phyloP scores from a whole-genome alignment of 2,329 filamentous ascomycete genomes.

The Cladosporium velox region DNA sequence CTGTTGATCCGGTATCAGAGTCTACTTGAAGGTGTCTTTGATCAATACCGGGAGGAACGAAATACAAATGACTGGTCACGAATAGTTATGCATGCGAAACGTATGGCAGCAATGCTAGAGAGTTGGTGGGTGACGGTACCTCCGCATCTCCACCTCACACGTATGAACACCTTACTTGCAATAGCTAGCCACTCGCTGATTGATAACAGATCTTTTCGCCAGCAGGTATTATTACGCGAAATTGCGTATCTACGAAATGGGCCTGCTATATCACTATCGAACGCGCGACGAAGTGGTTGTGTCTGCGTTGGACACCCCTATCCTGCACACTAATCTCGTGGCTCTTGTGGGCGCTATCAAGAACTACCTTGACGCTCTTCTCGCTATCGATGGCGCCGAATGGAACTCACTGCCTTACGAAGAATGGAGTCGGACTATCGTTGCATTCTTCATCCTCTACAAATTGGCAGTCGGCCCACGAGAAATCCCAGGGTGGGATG shows the following conservation, averaged over 20 bases:
- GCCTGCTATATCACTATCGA: constrained; percentile 5
- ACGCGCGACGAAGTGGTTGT: neutral
- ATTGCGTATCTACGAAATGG: constrained; percentile 14
- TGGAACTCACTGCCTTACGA: constrained; percentile 4
- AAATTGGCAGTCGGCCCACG: constrained; percentile 9
- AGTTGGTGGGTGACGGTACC: neutral
- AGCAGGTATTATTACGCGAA: constrained; percentile 14
- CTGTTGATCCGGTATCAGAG: neutral
- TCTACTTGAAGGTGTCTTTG: neutral
- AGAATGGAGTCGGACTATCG: constrained; percentile 2
- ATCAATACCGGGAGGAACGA: neutral
- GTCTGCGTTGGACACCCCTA: neutral
- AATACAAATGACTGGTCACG: neutral
- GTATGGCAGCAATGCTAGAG: neutral
- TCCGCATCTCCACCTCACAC: neutral
- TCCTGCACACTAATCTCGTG: neutral
- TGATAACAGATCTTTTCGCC: neutral
- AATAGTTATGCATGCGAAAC: neutral
- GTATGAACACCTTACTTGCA: neutral
- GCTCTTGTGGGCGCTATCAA: constrained; percentile 2
- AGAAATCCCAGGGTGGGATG: constrained; percentile 5
- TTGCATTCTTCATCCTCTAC: constrained; percentile 15
- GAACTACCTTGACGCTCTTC: constrained; percentile 14
- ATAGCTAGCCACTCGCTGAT: neutral
- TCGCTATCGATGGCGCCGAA: neutral